Conservation (phyloP, 2,329 filamentous ascomycete species). For the Epichloe scottii region DNA sequence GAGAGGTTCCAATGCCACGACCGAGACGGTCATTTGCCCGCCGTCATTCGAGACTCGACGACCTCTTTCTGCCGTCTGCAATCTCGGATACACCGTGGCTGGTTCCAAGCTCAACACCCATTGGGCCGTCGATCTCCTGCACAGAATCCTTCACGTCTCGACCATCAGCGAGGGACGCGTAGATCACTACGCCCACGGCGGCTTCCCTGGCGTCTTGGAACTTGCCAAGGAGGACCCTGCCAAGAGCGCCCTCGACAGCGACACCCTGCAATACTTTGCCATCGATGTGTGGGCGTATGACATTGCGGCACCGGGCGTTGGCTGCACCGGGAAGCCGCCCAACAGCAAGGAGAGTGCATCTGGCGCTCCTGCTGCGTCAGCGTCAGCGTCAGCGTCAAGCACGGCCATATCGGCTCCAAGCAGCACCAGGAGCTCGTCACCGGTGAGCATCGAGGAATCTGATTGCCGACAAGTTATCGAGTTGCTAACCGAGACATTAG, state of each 20-base stretch:
- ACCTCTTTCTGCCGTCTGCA: constrained; percentile 46
- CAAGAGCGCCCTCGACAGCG: constrained; percentile 42
- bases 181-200: constrained; percentile 20
- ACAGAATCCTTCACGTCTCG: constrained; percentile 53
- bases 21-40: too few species aligned
- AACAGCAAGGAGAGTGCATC: too few species aligned
- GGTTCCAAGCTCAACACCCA: constrained; percentile 43
- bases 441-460: too few species aligned
- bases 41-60: constrained; percentile 29
- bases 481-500: too few species aligned
- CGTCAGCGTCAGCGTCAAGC: too few species aligned
- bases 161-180: constrained; percentile 44
- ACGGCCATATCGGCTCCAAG: too few species aligned
- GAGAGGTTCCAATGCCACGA: too few species aligned
- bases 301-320: constrained; percentile 26
- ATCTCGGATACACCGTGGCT: constrained; percentile 49
- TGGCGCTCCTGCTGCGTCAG: too few species aligned
- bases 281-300: constrained; percentile 55
- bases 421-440: too few species aligned
- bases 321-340: too few species aligned
- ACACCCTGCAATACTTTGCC: constrained; percentile 56
- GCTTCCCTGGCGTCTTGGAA: constrained; percentile 40
- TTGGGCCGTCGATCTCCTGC: constrained; percentile 55
- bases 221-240: constrained; percentile 36
- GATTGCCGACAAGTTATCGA: too few species aligned